phyloP scores from a whole-genome alignment of 2,329 filamentous ascomycete species.

The Apiospora aurea region DNA sequence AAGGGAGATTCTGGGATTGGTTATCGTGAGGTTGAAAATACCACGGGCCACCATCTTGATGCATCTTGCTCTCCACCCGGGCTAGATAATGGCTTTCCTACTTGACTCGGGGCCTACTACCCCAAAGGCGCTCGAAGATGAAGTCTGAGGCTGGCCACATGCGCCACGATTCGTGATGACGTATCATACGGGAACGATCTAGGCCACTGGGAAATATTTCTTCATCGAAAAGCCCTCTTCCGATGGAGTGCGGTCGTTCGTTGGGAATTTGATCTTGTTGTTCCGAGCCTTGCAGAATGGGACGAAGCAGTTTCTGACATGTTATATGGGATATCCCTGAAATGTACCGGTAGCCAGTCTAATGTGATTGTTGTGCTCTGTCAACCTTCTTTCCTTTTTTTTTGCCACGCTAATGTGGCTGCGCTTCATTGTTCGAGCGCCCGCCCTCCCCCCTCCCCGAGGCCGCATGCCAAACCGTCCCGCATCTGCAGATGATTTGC shows the following conservation, averaged over 20 bases:
- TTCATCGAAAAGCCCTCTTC: background rate
- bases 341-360: background rate
- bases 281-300: background rate
- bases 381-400: background rate
- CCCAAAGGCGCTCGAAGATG: no score
- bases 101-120: no score
- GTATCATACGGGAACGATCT: no score
- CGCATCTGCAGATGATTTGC: background rate
- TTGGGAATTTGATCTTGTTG: background rate
- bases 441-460: no score
- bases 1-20: no score
- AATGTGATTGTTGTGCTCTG: background rate
- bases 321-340: background rate
- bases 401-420: background rate
- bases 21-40: no score
- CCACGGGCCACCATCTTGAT: no score
- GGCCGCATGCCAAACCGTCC: background rate
- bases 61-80: no score
- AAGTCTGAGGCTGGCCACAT: no score
- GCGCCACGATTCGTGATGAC: no score
- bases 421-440: background rate
- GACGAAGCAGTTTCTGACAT: background rate
- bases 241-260: background rate
- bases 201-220: constrained; percentile 34
- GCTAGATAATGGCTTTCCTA: no score